Conservation (phyloP, 2,329 filamentous ascomycete species). For the Grosmannia serpens region DNA sequence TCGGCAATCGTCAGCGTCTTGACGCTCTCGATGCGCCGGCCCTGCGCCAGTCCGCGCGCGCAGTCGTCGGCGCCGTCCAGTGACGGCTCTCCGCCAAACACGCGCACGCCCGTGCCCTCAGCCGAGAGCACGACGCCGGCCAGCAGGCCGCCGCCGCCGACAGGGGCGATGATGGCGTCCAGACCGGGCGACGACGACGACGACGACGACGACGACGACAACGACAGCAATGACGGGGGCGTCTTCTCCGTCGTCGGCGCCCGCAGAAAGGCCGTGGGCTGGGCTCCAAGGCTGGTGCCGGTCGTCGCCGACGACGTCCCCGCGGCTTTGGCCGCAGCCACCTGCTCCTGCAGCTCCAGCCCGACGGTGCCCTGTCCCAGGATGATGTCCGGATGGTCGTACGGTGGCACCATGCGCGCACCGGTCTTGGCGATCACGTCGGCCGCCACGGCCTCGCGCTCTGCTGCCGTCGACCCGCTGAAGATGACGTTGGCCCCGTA, state of each 20-base stretch:
- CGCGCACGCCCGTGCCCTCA: conserved; percentile 56
- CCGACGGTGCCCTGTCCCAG: conserved; percentile 87
- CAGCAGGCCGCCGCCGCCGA: conserved; percentile 82
- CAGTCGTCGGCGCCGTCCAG: conserved; percentile 80
- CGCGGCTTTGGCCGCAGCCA: conserved; percentile 23
- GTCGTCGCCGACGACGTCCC: conserved; percentile 1
- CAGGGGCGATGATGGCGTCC: conserved; percentile 68
- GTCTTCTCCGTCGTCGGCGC: conserved; percentile 1
- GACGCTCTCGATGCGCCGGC: conserved; percentile 54
- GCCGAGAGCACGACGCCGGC: conserved; percentile 70
- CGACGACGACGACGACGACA: conserved; percentile 6
- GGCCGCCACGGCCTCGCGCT: conserved; percentile 69
- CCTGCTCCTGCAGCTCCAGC: conserved; percentile 71
- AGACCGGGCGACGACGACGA: conserved; percentile 23
- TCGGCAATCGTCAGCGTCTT: conserved; percentile 76
- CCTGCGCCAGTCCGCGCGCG: conserved; percentile 54
- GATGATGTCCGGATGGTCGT: conserved; percentile 86
- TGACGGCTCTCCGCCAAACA: conserved; percentile 80
- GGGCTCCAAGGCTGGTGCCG: not conserved
- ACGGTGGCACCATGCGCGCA: conserved; percentile 74
- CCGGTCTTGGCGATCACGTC: conserved; percentile 59
- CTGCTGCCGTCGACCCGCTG: conserved; percentile 65
- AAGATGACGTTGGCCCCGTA: conserved; percentile 74
- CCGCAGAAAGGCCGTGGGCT: conserved; percentile 5
- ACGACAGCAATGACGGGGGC: conserved; percentile 5